Conservation (phyloP, 2,329 filamentous ascomycete species). For the Orbilia oligospora region DNA sequence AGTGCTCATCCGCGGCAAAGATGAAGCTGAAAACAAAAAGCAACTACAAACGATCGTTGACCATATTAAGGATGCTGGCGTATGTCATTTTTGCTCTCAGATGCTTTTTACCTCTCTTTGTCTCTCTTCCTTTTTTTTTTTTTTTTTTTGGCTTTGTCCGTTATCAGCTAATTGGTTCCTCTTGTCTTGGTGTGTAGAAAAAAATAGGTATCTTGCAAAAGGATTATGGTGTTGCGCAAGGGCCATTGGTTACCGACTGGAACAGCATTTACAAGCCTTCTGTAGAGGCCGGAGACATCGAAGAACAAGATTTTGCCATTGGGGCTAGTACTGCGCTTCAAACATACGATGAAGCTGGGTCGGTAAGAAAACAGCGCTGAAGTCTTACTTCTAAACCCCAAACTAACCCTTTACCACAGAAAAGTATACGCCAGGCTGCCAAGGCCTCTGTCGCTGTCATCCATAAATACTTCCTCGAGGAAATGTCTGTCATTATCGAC, state of each 20-base stretch:
- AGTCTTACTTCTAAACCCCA: not conserved
- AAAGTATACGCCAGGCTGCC: constrained; percentile 92
- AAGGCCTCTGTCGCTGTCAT: constrained; percentile 94
- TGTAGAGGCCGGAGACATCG: constrained; percentile 82
- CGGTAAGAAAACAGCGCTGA: constrained; percentile 71
- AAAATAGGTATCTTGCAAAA: constrained; percentile 91
- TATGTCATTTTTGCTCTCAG: constrained; percentile 70
- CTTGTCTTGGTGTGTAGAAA: constrained; percentile 72
- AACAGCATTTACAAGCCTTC: constrained; percentile 79
- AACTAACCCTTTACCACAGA: constrained; percentile 68
- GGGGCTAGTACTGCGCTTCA: constrained; percentile 79
- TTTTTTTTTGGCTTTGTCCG: not conserved
- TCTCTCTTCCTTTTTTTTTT: not conserved
- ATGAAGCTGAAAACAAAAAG: constrained; percentile 90
- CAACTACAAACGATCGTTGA: constrained; percentile 87
- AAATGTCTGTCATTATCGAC: constrained; percentile 96
- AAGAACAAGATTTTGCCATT: constrained; percentile 86
- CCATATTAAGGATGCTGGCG: constrained; percentile 87
- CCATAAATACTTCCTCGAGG: constrained; percentile 96
- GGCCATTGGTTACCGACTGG: constrained; percentile 97
- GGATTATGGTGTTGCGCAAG: constrained; percentile 78
- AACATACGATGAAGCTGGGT: constrained; percentile 93
- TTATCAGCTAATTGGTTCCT: not conserved
- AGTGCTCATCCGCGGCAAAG: constrained; percentile 91
- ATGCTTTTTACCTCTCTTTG: not conserved